Evolutionary conservation across 768 basidiomycete species (phyloP), one percentile per base, ranked within the genome.

Genomic region (Polyporus arcularius): DNA sequence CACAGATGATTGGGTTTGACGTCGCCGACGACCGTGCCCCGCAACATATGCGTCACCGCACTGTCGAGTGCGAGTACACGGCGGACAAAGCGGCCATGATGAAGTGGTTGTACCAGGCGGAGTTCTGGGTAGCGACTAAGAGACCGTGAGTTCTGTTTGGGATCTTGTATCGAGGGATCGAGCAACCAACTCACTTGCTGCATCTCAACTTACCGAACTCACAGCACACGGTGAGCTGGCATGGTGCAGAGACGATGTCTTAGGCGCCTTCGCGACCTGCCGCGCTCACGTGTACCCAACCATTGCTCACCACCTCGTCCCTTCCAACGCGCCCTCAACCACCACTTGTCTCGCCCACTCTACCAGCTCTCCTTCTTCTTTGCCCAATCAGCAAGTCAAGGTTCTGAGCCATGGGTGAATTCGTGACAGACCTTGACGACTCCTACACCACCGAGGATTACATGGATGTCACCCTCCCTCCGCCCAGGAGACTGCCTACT

Each of bases 51-150:
- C 69, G 62, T 61, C 70, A 75, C 30, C 73, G 73, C 59, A 81
- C 80, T 1, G 74, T 90, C 6, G 80, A 84, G 52, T 86, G 85
- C 71, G 86, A 88, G 70, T 89, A 90, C 68, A 88, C 87, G 0
- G 77, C 78, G 2, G 86, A 88, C 71, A 61, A 66, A 51, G 73
- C 78, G 32, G 86, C 86, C 18, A 88, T 90, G 86, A 87, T 90
- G 85, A 77, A 77, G 16, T 88, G 85, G 85, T 76, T 85, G 7
- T 89, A 88, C 68, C 76, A 79, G 64, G 82, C 87, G 0, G 86
- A 88, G 65, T 87, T 86, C 70, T 89, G 86, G 86, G 81, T 85
- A 4, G 85, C 85, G 1, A 75, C 67, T 39, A 84, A 80, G 67
- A 31, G 51, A 26, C 32, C 15, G 39, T 48, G 53, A 53, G 50